Percentiles rank a stretch among this genome's conserved stretches.
phyloP scores from a whole-genome alignment of 2,329 filamentous ascomycete genomes.

The Alternaria sp. region DNA sequence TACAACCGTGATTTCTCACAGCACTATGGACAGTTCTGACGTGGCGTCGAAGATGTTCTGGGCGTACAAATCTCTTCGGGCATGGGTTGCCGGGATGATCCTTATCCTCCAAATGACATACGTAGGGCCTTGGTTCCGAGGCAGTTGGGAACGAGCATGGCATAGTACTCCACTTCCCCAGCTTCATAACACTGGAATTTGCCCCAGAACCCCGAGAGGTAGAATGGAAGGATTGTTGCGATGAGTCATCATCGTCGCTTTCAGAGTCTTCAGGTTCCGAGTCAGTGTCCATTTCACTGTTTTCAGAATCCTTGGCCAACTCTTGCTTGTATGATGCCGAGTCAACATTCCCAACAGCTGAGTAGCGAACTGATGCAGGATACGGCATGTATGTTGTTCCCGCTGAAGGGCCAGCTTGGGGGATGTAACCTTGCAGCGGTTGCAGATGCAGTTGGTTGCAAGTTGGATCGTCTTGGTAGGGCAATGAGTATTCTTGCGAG shows the following conservation, averaged over 20 bases:
- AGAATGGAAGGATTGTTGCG: background rate
- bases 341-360: background rate
- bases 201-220: background rate
- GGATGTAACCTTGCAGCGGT: background rate
- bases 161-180: conserved; percentile 23
- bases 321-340: background rate
- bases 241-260: background rate
- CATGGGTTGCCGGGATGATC: conserved; percentile 10
- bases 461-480: background rate
- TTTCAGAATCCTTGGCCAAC: background rate
- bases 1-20: conserved; percentile 15
- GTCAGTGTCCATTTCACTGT: conserved; percentile 3
- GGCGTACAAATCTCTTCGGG: conserved; percentile 21
- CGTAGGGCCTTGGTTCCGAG: conserved; percentile 17
- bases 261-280: conserved; percentile 2
- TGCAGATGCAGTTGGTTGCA: conserved; percentile 9
- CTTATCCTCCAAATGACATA: conserved; percentile 9
- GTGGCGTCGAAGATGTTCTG: conserved; percentile 38
- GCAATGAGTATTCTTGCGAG: conserved; percentile 7
- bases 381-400: background rate
- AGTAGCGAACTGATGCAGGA: background rate
- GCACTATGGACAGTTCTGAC: conserved; percentile 27
- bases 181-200: conserved; percentile 14
- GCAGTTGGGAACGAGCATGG: conserved; percentile 4
- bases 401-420: background rate